Evolutionary conservation across 148 eudicot species (phyloP), one percentile per base, ranked within the genome.

Genomic region (Nepenthes gracilis): DNA sequence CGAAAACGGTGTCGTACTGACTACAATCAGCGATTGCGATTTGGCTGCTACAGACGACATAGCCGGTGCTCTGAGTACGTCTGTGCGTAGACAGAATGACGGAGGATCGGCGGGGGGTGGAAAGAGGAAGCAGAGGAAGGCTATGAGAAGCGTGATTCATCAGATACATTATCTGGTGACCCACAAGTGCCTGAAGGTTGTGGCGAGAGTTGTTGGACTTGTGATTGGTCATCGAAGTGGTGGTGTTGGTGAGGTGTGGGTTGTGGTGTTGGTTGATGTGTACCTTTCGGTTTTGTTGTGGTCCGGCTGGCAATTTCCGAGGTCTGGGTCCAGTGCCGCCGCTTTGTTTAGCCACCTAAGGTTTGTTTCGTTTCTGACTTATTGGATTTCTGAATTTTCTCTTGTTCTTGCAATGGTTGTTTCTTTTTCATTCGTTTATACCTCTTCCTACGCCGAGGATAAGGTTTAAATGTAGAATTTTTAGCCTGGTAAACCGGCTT

Each of bases 251-350:
- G 80, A 74, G 5, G 54, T 69, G 53, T 65, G 90, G 80, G 90
- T 65, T 60, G 81, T 82, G 59, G 78, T 85, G 58, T 62, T 91
- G 63, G 83, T 91, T 36, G 96, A 91, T 72, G 93, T 91, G 36
- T 85, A 85, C 63, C 65, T 91, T 63, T 88, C 97, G 0, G 43
- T 70, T 35, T 79, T 49, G 1, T 49, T 87, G 67, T 85, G 86
- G 93, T 55, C 71, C 40, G 93, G 90, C 0, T 87, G 96, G 96
- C 97, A 91, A 85, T 91, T 91, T 66, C 96, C 90, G 2, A 69
- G 55, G 62, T 80, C 80, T 2, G 51, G 70, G 2, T 49, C 86
- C 7, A 65, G 71, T 2, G 96, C 97, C 9, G 93, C 82, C 0
- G 77, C 88, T 12, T 70, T 91, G 36, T 85, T 87, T 61, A 80